These are phyloP conservation scores for Lentinula lateritia DNA, from an alignment of 768 basidiomycete species.

Conservation along the genomic window DNA sequence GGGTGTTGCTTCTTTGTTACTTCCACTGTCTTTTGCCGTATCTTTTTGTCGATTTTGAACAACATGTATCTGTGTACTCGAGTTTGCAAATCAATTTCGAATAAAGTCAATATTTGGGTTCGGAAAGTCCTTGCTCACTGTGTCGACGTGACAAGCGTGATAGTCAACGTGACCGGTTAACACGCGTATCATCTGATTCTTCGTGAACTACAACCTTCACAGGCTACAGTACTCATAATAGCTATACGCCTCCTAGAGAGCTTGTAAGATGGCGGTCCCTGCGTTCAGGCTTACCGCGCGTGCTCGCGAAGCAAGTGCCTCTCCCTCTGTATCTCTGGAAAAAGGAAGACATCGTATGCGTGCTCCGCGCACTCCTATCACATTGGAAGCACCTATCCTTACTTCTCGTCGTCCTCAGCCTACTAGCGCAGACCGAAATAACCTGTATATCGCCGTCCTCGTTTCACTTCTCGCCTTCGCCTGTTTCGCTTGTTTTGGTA, in stretches of 20 bases:
- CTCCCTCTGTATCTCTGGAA: slow-evolving; percentile 63
- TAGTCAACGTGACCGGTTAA: too few species aligned
- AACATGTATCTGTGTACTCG: too few species aligned
- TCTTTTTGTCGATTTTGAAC: too few species aligned
- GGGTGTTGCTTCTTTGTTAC: too few species aligned
- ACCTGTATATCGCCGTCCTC: slow-evolving; percentile 35
- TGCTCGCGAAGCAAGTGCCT: slow-evolving; percentile 19
- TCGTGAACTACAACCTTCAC: too few species aligned
- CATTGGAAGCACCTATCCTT: slow-evolving; percentile 9
- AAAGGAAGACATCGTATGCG: slow-evolving; percentile 63
- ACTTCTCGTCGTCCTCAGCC: slow-evolving; percentile 9
- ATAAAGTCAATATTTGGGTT: too few species aligned
- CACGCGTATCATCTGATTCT: background rate
- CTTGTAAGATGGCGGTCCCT: slow-evolving; percentile 1
- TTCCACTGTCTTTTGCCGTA: too few species aligned
- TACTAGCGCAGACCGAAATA: slow-evolving; percentile 10
- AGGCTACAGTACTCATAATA: too few species aligned
- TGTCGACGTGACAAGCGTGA: too few species aligned
- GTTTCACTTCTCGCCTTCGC: slow-evolving; percentile 41
- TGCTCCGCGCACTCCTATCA: slow-evolving; percentile 24
- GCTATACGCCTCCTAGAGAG: background rate
- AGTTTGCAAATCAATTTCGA: too few species aligned
- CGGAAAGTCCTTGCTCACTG: too few species aligned
- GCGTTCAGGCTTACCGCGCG: slow-evolving; percentile 5
- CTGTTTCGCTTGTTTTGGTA: slow-evolving; percentile 47